These are phyloP conservation scores for Aspergillus terreus DNA, from an alignment of 2,329 filamentous ascomycete species.

Conservation along the genomic window DNA sequence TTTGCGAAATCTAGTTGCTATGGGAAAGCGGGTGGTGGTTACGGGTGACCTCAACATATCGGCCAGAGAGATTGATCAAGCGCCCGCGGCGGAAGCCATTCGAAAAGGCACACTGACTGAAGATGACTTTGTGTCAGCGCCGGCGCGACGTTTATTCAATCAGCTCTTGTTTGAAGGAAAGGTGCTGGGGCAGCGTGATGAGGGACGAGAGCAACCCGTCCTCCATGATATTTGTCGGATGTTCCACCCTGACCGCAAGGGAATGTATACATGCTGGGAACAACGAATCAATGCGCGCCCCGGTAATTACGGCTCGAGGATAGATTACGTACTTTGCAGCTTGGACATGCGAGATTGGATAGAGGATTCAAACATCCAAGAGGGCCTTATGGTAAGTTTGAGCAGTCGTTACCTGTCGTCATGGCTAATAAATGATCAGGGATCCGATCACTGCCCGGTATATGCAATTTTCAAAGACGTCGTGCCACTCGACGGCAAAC, in stretches of 20 bases:
- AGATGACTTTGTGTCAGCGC: constrained; percentile 68
- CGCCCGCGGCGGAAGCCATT: constrained; percentile 67
- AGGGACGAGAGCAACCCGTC: constrained; percentile 65
- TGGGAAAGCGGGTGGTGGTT: constrained; percentile 81
- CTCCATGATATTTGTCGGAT: constrained; percentile 80
- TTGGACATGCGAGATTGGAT: constrained; percentile 78
- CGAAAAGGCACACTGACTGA: constrained; percentile 65
- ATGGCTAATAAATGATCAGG: constrained; percentile 42
- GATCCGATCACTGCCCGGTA: constrained; percentile 94
- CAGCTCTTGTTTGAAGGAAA: constrained; percentile 74
- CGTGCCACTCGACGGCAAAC: constrained; percentile 50
- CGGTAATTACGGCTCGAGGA: constrained; percentile 86
- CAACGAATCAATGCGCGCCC: constrained; percentile 93
- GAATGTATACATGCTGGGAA: constrained; percentile 98
- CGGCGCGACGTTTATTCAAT: constrained; percentile 75
- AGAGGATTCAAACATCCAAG: constrained; percentile 77
- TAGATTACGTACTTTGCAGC: constrained; percentile 89
- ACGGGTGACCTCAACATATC: constrained; percentile 87
- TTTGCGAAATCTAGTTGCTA: constrained; percentile 73
- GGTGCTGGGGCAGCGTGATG: constrained; percentile 62
- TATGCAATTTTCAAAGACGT: constrained; percentile 69
- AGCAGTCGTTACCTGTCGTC: background rate
- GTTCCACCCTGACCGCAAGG: constrained; percentile 72
- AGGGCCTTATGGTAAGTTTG: constrained; percentile 66
- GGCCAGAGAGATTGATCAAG: constrained; percentile 67